phyloP scores from a whole-genome alignment of 1,284 basidiomycete genomes.

The Fomitopsis schrenkii region DNA sequence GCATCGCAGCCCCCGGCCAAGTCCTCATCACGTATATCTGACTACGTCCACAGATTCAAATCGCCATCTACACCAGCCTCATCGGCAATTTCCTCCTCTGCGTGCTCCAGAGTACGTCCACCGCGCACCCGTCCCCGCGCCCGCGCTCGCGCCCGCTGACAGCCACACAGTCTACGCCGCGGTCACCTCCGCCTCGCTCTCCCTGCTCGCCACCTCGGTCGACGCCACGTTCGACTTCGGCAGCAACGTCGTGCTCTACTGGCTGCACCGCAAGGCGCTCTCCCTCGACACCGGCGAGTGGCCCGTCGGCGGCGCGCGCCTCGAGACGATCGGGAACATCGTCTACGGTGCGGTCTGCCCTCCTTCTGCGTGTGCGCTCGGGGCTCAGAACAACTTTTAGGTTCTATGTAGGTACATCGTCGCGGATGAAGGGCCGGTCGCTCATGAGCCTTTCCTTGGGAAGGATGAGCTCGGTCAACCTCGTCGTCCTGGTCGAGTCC shows the following conservation, averaged over 20 bases:
- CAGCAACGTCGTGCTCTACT: slow-evolving; percentile 84
- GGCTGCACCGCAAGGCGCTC: slow-evolving; percentile 74
- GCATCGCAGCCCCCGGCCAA: not conserved
- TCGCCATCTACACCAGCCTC: slow-evolving; percentile 85
- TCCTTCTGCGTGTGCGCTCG: not conserved
- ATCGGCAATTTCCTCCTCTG: slow-evolving; percentile 71
- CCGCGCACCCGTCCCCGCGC: not conserved
- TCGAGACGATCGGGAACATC: slow-evolving; percentile 91
- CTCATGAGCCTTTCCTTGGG: too few relatives aligned
- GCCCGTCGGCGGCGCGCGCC: slow-evolving; percentile 88
- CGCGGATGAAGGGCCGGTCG: too few relatives aligned
- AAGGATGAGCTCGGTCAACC: slow-evolving; percentile 83
- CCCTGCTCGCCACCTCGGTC: slow-evolving; percentile 86
- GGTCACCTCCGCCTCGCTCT: slow-evolving; percentile 79
- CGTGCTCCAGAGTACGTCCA: slow-evolving; percentile 57
- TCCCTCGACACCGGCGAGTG: slow-evolving; percentile 80
- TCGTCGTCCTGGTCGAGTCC: slow-evolving; percentile 85
- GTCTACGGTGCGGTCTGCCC: slow-evolving; percentile 62
- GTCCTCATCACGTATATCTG: not conserved
- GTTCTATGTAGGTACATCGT: slow-evolving; percentile 53
- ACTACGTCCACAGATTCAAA: slow-evolving; percentile 57
- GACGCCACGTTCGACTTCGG: slow-evolving; percentile 91
- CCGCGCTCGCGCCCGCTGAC: not conserved
- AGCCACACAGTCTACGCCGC: slow-evolving; percentile 77
- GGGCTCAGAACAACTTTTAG: slow-evolving; percentile 30